Evolutionary conservation across 164 flowering plant species (phyloP).

Genomic region (Umbellularia californica): DNA sequence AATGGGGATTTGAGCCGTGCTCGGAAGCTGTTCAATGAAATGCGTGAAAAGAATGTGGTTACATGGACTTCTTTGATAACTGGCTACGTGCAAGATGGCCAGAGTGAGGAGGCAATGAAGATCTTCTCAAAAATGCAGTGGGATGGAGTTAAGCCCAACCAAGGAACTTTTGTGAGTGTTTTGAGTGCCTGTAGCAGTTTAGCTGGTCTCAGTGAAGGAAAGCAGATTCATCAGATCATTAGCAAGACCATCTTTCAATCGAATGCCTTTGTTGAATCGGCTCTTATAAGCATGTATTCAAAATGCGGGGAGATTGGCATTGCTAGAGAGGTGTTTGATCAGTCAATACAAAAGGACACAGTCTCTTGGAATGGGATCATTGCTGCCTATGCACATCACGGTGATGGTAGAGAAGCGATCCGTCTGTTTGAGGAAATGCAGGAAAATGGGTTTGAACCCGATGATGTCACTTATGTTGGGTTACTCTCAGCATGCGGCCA

Average conservation of each 20-base stretch:
- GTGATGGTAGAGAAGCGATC: slow-evolving; percentile 13
- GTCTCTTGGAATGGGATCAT: slow-evolving; percentile 17
- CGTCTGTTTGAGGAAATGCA: slow-evolving; percentile 10
- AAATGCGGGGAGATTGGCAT: slow-evolving; percentile 18
- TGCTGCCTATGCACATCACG: slow-evolving; percentile 16
- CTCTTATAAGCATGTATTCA: slow-evolving; percentile 17
- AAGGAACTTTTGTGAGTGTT: slow-evolving; percentile 16
- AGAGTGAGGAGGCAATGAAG: slow-evolving; percentile 13
- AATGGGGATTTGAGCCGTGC: slow-evolving; percentile 10
- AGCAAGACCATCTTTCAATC: slow-evolving; percentile 9
- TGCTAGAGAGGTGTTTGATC: slow-evolving; percentile 14
- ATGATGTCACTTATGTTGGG: slow-evolving; percentile 21
- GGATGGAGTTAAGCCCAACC: slow-evolving; percentile 13
- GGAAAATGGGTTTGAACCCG: slow-evolving; percentile 6
- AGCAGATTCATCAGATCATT: slow-evolving; percentile 15
- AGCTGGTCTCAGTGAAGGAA: slow-evolving; percentile 19
- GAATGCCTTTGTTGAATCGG: slow-evolving; percentile 9
- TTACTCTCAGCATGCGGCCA: slow-evolving; percentile 17
- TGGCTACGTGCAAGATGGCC: slow-evolving; percentile 8
- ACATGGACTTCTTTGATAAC: slow-evolving; percentile 14
- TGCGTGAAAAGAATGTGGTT: slow-evolving; percentile 6
- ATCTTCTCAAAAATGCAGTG: slow-evolving; percentile 9
- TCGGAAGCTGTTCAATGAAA: neutral
- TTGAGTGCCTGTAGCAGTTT: slow-evolving; percentile 16
- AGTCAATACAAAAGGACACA: slow-evolving; percentile 13